A percentile compares a stretch with the other conserved stretches of the same genome.
Evolutionary conservation across 2,329 filamentous ascomycete genomes (phyloP).

Genomic region (Albophoma yamanashiensis): DNA sequence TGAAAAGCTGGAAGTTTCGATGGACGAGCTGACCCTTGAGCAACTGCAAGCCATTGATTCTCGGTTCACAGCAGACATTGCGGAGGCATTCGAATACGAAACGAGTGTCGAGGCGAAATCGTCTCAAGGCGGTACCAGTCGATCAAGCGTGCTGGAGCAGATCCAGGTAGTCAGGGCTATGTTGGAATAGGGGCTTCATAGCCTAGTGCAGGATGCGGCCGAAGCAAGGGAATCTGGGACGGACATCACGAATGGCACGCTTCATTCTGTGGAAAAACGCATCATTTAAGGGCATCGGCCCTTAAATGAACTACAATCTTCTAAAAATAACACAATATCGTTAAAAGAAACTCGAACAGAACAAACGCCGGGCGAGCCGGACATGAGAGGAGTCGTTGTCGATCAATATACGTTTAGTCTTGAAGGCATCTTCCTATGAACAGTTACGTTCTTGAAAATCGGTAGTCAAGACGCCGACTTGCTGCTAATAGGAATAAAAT

Average conservation of each 20-base stretch:
- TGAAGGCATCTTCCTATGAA: no score
- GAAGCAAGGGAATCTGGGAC: neutral
- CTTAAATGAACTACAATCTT: no score
- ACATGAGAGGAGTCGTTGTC: no score
- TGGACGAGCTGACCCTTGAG: neutral
- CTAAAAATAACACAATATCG: no score
- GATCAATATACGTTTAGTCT: no score
- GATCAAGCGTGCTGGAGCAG: neutral
- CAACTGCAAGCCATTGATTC: neutral
- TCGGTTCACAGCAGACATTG: neutral
- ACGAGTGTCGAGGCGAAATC: neutral
- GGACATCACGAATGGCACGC: neutral
- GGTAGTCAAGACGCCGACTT: no score
- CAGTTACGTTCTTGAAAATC: no score
- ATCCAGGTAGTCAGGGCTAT: neutral
- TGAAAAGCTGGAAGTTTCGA: neutral
- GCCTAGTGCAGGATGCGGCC: neutral
- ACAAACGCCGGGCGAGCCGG: no score
- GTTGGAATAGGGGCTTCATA: neutral
- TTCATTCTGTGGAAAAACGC: neutral
- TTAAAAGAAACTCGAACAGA: no score
- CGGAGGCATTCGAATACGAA: neutral
- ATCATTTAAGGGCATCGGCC: neutral
- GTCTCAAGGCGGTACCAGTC: neutral
- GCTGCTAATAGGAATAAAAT: no score